Percentiles rank a stretch among this genome's conserved stretches.
phyloP scores from a whole-genome alignment of 2,329 filamentous ascomycete genomes.

The Aspergillus udagawae region DNA sequence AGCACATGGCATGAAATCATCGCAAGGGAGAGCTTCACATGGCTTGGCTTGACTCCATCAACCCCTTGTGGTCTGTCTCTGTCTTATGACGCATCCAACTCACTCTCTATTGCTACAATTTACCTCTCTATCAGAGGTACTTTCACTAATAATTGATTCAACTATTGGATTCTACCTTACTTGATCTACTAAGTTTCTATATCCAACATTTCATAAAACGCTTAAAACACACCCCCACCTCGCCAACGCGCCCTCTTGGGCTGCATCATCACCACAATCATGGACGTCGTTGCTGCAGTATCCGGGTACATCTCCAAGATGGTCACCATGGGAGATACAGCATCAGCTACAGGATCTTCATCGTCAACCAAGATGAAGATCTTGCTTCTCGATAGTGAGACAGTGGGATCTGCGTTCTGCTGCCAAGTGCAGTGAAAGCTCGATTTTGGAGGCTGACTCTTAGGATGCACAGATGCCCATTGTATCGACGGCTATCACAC shows the following conservation, averaged over 20 bases:
- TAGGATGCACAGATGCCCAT: conserved; percentile 63
- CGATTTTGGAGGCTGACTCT: conserved; percentile 21
- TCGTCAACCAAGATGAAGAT: conserved; percentile 95
- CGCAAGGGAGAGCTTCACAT: conserved; percentile 2
- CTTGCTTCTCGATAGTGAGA: conserved; percentile 86
- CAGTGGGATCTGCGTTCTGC: conserved; percentile 49
- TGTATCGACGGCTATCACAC: conserved; percentile 90
- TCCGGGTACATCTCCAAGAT: conserved; percentile 96
- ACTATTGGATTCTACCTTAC: not conserved
- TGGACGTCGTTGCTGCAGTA: conserved; percentile 93
- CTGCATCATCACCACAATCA: conserved; percentile 41
- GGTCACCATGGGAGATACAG: conserved; percentile 74
- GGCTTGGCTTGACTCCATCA: conserved; percentile 3
- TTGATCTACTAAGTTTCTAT: not conserved
- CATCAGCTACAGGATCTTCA: conserved; percentile 53
- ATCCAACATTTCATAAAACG: not conserved
- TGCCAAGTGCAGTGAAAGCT: conserved; percentile 1
- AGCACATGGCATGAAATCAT: conserved; percentile 9
- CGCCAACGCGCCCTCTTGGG: conserved; percentile 4
- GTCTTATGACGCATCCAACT: not conserved
- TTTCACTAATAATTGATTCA: not conserved
- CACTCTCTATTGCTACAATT: not conserved
- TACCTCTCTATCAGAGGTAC: not conserved
- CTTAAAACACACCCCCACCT: not conserved
- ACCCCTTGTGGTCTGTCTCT: too few relatives aligned